These are phyloP conservation scores for Termitomyces sp. DNA, from an alignment of 768 basidiomycete genomes.

Conservation along the genomic window DNA sequence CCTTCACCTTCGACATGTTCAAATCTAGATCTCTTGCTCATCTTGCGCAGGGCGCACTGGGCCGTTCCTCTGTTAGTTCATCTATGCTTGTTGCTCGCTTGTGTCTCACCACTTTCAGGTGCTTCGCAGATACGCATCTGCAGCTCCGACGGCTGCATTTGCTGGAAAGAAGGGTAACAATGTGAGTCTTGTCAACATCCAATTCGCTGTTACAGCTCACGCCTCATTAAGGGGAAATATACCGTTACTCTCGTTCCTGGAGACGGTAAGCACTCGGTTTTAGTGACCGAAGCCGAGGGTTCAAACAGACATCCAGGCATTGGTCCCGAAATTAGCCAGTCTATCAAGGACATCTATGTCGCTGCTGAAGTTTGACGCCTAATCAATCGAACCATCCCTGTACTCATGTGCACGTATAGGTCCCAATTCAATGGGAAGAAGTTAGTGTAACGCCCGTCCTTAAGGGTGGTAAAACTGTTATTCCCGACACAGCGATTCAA, in stretches of 20 bases:
- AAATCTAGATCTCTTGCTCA: slow-evolving; percentile 47
- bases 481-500: slow-evolving; percentile 86
- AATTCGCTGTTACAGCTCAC: neutral
- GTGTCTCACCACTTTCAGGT: slow-evolving; percentile 11
- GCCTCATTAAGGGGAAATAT: slow-evolving; percentile 79
- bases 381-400: neutral
- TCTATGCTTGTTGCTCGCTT: neutral
- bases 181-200: slow-evolving; percentile 41
- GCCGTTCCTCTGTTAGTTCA: slow-evolving; percentile 40
- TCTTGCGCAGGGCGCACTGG: slow-evolving; percentile 48
- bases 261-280: slow-evolving; percentile 59
- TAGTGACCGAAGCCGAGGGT: neutral
- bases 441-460: slow-evolving; percentile 93
- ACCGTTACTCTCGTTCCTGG: slow-evolving; percentile 95
- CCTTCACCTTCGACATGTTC: slow-evolving; percentile 44
- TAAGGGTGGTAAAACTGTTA: slow-evolving; percentile 94
- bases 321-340: slow-evolving; percentile 97
- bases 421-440: slow-evolving; percentile 99
- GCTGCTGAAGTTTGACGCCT: slow-evolving; percentile 65
- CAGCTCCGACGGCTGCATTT: slow-evolving; percentile 84
- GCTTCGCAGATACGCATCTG: slow-evolving; percentile 58
- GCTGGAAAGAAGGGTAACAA: slow-evolving; percentile 84
- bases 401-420: slow-evolving; percentile 40
- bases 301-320: slow-evolving; percentile 57
- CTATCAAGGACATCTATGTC: slow-evolving; percentile 89